Evolutionary conservation across 1,284 basidiomycete species (phyloP).

Genomic region (Apiotrichum gamsii): DNA sequence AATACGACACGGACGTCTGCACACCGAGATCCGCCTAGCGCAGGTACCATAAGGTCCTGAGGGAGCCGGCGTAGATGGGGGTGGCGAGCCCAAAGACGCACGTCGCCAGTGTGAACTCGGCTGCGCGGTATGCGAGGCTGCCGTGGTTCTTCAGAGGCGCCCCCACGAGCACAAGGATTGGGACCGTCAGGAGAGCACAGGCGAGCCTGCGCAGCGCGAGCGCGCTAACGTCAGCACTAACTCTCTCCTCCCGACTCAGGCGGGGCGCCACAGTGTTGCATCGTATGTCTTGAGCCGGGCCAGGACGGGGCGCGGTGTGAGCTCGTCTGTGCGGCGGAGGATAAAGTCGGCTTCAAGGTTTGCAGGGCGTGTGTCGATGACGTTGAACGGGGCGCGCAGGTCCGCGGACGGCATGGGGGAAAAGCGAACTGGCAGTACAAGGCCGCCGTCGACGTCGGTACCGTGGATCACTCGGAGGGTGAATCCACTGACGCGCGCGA

Average conservation of each 20-base stretch:
- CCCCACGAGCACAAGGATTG: constrained; percentile 52
- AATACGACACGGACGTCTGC: constrained; percentile 49
- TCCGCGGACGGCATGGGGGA: background rate
- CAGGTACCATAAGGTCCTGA: constrained; percentile 48
- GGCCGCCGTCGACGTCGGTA: background rate
- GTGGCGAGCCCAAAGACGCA: constrained; percentile 48
- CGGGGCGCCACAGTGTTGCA: constrained; percentile 8
- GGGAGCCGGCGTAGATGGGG: constrained; percentile 47
- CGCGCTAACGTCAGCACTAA: constrained; percentile 25
- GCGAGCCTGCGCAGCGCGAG: constrained; percentile 41
- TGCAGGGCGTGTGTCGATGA: background rate
- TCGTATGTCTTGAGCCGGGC: background rate
- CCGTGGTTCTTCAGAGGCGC: constrained; percentile 44
- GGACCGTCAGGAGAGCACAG: constrained; percentile 47
- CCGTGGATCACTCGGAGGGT: constrained; percentile 1
- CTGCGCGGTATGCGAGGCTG: constrained; percentile 43
- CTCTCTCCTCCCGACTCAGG: no score
- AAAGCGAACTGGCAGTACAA: background rate
- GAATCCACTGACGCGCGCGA: constrained; percentile 14
- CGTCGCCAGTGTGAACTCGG: constrained; percentile 49
- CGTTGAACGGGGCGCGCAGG: background rate
- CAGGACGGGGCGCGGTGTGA: background rate
- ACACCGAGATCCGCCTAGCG: constrained; percentile 49
- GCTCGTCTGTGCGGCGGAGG: background rate
- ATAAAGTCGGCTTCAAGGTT: background rate